Evolutionary conservation across 257 asterid genomes (phyloP).

Genomic region (Rauvolfia tetraphylla): DNA sequence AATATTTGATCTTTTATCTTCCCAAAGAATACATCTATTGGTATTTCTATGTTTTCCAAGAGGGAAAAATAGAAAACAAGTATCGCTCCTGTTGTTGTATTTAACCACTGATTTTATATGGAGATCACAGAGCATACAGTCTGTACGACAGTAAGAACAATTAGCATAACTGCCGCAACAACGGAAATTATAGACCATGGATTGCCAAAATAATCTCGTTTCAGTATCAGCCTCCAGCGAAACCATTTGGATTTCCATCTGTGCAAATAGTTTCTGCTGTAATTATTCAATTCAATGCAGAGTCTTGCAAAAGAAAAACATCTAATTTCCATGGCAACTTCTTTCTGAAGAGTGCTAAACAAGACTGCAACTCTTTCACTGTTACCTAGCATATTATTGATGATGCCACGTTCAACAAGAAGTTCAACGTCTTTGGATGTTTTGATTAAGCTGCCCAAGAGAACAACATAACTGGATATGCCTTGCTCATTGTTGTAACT

Average conservation of each 20-base stretch:
- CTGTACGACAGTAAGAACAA: conserved; percentile 17
- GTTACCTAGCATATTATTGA: not conserved
- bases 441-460: not conserved
- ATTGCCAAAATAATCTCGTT: not conserved
- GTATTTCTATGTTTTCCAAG: too few species aligned
- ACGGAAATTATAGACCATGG: conserved; percentile 13
- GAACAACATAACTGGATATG: not conserved
- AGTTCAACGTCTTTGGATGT: not conserved
- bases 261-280: conserved; percentile 19
- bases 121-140: conserved; percentile 7
- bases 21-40: too few species aligned
- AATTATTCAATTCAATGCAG: conserved; percentile 14
- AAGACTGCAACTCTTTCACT: not conserved
- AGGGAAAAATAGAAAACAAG: too few species aligned
- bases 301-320: conserved; percentile 23
- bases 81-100: too few species aligned
- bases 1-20: too few species aligned
- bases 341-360: conserved; percentile 19
- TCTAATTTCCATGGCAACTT: conserved; percentile 10
- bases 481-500: not conserved
- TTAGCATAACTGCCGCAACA: conserved; percentile 3
- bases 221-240: not conserved
- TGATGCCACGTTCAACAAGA: not conserved
- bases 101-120: not conserved
- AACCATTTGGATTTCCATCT: conserved; percentile 5